Conservation (phyloP, 345 rosid genomes). For the Pugionium dolabratum region DNA sequence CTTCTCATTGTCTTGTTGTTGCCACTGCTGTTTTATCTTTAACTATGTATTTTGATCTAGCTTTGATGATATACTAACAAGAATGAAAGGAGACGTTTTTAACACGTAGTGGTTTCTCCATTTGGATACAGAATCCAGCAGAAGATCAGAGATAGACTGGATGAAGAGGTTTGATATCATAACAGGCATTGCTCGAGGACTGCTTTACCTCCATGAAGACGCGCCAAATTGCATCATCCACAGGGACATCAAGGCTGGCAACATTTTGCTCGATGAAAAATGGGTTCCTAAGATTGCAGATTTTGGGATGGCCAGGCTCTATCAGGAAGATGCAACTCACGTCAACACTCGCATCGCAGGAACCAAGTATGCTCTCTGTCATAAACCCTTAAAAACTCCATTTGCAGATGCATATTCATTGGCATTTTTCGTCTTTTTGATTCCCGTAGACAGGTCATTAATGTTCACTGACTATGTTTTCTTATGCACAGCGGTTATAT, state of each 20-base stretch:
- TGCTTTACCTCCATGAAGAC: conserved; percentile 93
- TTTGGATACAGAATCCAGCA: conserved; percentile 53
- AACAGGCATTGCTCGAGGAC: conserved; percentile 76
- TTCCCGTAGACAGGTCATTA: conserved; percentile 2
- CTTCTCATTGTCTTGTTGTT: background rate
- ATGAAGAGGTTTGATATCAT: conserved; percentile 75
- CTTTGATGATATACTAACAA: too few species aligned
- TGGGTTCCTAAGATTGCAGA: conserved; percentile 98
- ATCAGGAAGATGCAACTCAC: conserved; percentile 85
- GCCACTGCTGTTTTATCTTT: background rate
- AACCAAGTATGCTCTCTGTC: conserved; percentile 67
- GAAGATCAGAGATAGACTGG: conserved; percentile 69
- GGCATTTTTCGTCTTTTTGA: background rate
- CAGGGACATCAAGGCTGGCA: conserved; percentile 94
- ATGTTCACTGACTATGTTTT: background rate
- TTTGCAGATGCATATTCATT: background rate
- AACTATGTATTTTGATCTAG: too few species aligned
- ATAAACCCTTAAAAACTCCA: background rate
- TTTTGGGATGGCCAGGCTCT: conserved; percentile 99
- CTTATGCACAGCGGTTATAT: conserved; percentile 70
- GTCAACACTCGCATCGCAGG: conserved; percentile 93
- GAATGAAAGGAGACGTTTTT: background rate
- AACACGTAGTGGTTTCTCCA: background rate
- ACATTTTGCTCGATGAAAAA: conserved; percentile 85
- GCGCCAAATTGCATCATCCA: conserved; percentile 84